Conservation (phyloP, 1,139 yeast species). For the Saccharomyces hybrid region DNA sequence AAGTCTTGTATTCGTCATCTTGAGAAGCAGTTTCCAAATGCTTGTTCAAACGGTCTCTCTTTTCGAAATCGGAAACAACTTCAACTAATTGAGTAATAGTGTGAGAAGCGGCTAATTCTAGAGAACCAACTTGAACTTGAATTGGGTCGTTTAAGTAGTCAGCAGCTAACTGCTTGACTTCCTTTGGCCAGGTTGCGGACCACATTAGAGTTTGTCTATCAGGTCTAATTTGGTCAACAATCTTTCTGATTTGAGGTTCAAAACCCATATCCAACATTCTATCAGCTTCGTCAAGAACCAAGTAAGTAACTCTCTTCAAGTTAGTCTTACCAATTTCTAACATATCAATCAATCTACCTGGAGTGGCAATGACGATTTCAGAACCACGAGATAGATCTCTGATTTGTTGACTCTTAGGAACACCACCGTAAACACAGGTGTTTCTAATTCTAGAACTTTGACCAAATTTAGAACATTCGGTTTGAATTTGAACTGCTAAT, state of each 20-base stretch:
- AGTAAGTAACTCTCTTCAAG: constrained; percentile 89
- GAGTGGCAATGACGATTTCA: constrained; percentile 93
- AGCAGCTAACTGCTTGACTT: constrained; percentile 83
- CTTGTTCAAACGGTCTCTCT: constrained; percentile 81
- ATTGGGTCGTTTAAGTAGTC: constrained; percentile 89
- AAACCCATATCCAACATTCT: constrained; percentile 97
- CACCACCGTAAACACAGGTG: constrained; percentile 99
- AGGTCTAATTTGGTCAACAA: constrained; percentile 91
- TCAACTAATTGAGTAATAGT: constrained; percentile 91
- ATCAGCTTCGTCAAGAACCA: constrained; percentile 95
- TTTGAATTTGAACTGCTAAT: constrained; percentile 94
- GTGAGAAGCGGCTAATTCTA: constrained; percentile 93
- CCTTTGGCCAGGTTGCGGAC: constrained; percentile 99
- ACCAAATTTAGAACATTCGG: constrained; percentile 93
- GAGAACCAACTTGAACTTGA: constrained; percentile 93
- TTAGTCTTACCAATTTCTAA: constrained; percentile 91
- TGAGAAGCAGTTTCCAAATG: constrained; percentile 80
- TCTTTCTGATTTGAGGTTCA: constrained; percentile 92
- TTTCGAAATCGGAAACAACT: constrained; percentile 84
- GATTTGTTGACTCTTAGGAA: constrained; percentile 94
- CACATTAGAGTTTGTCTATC: constrained; percentile 98
- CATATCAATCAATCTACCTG: constrained; percentile 98
- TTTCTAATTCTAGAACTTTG: constrained; percentile 85
- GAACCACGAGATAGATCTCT: constrained; percentile 93
- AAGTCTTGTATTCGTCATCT: constrained; percentile 67